Conservation (phyloP, 257 asterid species). For the Fraxinus quadrangulata region DNA sequence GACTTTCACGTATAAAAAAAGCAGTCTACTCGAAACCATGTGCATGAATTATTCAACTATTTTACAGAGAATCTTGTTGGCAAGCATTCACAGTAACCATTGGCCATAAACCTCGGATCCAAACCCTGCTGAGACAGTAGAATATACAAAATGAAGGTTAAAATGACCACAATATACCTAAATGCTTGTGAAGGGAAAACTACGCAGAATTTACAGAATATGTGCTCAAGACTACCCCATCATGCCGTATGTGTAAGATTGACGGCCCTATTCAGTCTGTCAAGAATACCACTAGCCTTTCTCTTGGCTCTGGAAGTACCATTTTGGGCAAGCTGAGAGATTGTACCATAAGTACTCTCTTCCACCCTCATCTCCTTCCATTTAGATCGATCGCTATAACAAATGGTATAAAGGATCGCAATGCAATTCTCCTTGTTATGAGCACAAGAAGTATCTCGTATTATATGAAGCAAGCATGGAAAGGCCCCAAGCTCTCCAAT, state of each 20-base stretch:
- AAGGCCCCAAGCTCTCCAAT: neutral
- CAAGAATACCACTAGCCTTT: conserved; percentile 23
- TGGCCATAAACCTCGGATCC: neutral
- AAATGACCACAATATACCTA: neutral
- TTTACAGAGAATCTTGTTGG: neutral
- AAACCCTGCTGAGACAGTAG: neutral
- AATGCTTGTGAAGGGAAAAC: neutral
- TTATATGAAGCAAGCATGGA: neutral
- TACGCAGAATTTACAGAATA: neutral
- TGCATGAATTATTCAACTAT: neutral
- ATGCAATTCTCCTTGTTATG: conserved; percentile 2
- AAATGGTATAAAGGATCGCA: neutral
- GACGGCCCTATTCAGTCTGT: conserved; percentile 17
- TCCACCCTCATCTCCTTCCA: neutral
- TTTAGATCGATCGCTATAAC: conserved; percentile 16
- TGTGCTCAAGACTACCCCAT: neutral
- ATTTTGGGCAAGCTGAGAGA: conserved; percentile 14
- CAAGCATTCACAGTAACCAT: neutral
- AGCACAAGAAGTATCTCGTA: neutral
- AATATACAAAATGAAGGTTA: neutral
- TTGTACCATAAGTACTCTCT: neutral
- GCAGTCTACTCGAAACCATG: neutral
- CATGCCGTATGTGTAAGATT: neutral
- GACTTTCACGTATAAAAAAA: neutral
- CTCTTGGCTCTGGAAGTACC: conserved; percentile 26